Conservation (phyloP, 1,139 yeast species). For the Candida frijolesensis region DNA sequence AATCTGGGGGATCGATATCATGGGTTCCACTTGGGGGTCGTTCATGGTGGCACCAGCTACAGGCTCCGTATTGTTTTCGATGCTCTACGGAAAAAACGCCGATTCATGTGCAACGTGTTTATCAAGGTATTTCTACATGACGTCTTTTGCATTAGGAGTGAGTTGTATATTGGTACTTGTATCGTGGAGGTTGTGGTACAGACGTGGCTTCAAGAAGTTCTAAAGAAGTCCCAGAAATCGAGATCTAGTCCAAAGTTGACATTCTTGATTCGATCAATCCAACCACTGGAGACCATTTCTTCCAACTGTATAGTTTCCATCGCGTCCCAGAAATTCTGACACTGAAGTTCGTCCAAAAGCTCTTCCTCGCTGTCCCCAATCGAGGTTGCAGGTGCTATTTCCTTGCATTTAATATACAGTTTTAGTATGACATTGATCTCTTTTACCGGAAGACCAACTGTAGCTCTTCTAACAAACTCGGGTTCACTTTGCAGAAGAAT, state of each 20-base stretch:
- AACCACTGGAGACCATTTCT: slow-evolving; percentile 10
- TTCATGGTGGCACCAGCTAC: slow-evolving; percentile 91
- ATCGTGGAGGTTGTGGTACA: slow-evolving; percentile 43
- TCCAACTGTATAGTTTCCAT: slow-evolving; percentile 8
- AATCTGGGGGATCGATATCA: slow-evolving; percentile 86
- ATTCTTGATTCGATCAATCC: slow-evolving; percentile 8
- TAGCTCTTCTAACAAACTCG: slow-evolving; percentile 3
- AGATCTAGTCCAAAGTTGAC: neutral
- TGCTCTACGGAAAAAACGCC: slow-evolving; percentile 67
- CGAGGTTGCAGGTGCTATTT: neutral
- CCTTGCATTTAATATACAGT: neutral
- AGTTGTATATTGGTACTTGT: slow-evolving; percentile 33
- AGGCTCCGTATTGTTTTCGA: slow-evolving; percentile 73
- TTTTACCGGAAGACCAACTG: neutral
- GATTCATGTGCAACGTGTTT: slow-evolving; percentile 35
- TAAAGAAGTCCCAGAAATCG: slow-evolving; percentile 6
- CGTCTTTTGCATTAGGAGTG: slow-evolving; percentile 30
- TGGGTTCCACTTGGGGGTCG: slow-evolving; percentile 94
- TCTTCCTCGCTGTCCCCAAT: slow-evolving; percentile 8
- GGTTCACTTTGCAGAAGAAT: slow-evolving; percentile 1
- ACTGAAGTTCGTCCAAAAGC: slow-evolving; percentile 12
- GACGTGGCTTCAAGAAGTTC: slow-evolving; percentile 24
- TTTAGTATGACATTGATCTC: slow-evolving; percentile 6
- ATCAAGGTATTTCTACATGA: slow-evolving; percentile 33
- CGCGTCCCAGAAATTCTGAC: slow-evolving; percentile 13